A percentile compares a stretch with the other conserved stretches of the same genome.
These are phyloP conservation scores for Vitis rotundifolia DNA, from an alignment of 164 flowering plant species.

Conservation along the genomic window DNA sequence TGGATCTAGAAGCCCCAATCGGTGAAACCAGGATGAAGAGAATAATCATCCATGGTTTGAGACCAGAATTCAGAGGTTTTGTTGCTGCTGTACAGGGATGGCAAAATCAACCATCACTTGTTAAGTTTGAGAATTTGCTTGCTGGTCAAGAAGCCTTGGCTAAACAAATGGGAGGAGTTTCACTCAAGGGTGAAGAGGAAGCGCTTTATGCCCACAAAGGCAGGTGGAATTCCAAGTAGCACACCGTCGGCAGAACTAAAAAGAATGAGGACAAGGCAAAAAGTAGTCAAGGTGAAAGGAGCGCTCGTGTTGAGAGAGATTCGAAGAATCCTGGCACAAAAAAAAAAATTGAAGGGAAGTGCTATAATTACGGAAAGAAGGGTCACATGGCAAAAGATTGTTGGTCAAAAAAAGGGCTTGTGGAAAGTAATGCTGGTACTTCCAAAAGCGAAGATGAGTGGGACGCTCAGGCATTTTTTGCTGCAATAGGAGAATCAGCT, in stretches of 20 bases:
- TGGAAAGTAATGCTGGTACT: slow-evolving; percentile 4
- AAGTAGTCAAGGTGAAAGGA: too few species aligned
- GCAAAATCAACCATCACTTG: slow-evolving; percentile 11
- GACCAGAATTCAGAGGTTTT: slow-evolving; percentile 6
- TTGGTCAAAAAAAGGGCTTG: background rate
- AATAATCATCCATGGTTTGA: slow-evolving; percentile 21
- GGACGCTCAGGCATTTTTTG: slow-evolving; percentile 8
- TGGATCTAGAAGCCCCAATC: too few species aligned
- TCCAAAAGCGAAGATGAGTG: slow-evolving; percentile 3
- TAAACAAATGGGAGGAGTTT: slow-evolving; percentile 16
- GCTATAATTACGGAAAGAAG: slow-evolving; percentile 1
- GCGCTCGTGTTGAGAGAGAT: too few species aligned
- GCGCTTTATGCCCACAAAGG: background rate
- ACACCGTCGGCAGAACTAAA: background rate
- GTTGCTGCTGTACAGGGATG: slow-evolving; percentile 14
- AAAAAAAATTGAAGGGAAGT: background rate
- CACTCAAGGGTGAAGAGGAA: slow-evolving; percentile 9
- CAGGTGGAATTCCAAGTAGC: background rate
- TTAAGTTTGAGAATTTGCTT: slow-evolving; percentile 11
- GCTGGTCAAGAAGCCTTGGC: slow-evolving; percentile 20
- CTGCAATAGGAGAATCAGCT: slow-evolving; percentile 5
- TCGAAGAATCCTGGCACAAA: too few species aligned
- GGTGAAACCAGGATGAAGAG: slow-evolving; percentile 5
- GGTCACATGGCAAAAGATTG: slow-evolving; percentile 12
- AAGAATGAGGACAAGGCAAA: background rate